These are phyloP conservation scores for Cerrena zonata DNA, from an alignment of 1,284 basidiomycete genomes.

Conservation along the genomic window DNA sequence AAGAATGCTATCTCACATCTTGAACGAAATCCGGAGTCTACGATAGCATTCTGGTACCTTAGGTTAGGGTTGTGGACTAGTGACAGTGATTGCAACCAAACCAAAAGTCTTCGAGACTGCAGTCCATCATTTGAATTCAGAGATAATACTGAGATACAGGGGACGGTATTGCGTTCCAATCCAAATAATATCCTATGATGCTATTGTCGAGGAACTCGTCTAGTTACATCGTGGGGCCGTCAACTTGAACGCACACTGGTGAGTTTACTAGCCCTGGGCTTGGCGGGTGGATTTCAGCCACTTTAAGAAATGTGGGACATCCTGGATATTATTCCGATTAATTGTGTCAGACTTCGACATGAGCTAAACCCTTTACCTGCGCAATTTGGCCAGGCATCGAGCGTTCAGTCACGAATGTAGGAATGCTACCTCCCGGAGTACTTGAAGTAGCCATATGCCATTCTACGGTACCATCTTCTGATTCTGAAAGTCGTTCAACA, in stretches of 20 bases:
- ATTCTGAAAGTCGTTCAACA: constrained; percentile 60
- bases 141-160: too few relatives aligned
- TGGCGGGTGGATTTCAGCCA: constrained; percentile 30
- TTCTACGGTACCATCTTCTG: constrained; percentile 59
- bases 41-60: not conserved
- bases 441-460: constrained; percentile 80
- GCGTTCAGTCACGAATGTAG: constrained; percentile 53
- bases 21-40: not conserved
- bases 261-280: too few relatives aligned
- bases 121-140: too few relatives aligned
- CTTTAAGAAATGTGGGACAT: constrained; percentile 59
- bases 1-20: not conserved
- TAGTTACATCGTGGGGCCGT: too few relatives aligned
- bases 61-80: not conserved
- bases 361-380: constrained; percentile 36
- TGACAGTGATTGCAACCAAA: too few relatives aligned
- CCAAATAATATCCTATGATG: too few relatives aligned
- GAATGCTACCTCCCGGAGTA: constrained; percentile 63
- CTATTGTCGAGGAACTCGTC: too few relatives aligned
- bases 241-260: too few relatives aligned
- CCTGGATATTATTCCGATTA: constrained; percentile 32
- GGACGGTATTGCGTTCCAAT: too few relatives aligned
- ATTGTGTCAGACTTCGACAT: not conserved
- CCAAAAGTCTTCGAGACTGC: too few relatives aligned
- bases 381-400: constrained; percentile 58